Evolutionary conservation across 2,329 filamentous ascomycete species (phyloP).

Genomic region (Pyrenochaeta sp.): DNA sequence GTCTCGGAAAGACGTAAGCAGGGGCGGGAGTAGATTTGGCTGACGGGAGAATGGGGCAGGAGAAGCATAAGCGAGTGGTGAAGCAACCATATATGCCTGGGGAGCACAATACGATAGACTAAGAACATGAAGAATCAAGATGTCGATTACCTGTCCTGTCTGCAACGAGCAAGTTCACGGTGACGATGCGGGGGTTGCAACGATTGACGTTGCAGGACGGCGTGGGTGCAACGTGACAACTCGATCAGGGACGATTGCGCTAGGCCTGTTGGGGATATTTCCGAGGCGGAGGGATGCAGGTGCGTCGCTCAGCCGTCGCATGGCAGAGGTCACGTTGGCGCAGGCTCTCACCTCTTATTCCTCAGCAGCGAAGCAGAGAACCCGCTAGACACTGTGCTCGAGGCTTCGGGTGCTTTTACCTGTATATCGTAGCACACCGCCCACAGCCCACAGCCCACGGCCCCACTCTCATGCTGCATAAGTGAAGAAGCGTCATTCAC

Average conservation of each 20-base stretch:
- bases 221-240: conserved; percentile 3
- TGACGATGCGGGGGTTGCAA: conserved; percentile 1
- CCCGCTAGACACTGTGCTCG: conserved; percentile 11
- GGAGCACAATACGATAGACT: background rate
- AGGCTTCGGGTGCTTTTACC: conserved; percentile 13
- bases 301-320: background rate
- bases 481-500: conserved; percentile 3
- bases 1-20: background rate
- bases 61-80: background rate
- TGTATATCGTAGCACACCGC: conserved; percentile 19
- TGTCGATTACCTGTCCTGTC: no score
- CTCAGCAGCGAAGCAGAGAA: no score
- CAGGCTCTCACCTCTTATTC: conserved; percentile 7
- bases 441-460: conserved; percentile 8
- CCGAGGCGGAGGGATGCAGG: conserved; percentile 3
- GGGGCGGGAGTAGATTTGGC: background rate
- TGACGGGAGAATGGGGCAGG: background rate
- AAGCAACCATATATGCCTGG: background rate
- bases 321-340: conserved; percentile 16
- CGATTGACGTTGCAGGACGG: conserved; percentile 14
- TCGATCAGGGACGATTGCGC: conserved; percentile 8
- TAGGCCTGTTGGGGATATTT: conserved; percentile 6
- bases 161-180: no score
- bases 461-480: conserved; percentile 18
- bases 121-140: no score